Conservation (phyloP, 495 filamentous ascomycete species). For the Penicillium simplicissimum region DNA sequence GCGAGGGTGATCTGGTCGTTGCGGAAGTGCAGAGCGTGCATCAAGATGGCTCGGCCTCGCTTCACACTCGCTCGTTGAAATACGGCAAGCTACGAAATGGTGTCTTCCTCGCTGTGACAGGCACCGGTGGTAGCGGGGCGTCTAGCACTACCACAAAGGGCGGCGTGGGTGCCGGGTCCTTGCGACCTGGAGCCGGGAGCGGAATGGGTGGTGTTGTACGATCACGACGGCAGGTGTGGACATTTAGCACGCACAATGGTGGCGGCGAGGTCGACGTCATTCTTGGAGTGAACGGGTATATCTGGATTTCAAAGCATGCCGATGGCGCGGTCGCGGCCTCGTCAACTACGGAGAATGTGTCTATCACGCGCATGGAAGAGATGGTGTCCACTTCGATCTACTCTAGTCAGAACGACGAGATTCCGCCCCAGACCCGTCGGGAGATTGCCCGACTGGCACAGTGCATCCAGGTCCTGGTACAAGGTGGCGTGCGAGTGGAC, state of each 20-base stretch:
- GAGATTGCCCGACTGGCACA: slow-evolving; percentile 84
- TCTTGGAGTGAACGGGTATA: slow-evolving; percentile 92
- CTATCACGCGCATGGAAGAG: slow-evolving; percentile 84
- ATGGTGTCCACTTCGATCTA: slow-evolving; percentile 73
- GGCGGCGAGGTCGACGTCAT: slow-evolving; percentile 83
- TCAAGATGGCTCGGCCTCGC: slow-evolving; percentile 73
- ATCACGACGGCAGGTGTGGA: slow-evolving; percentile 81
- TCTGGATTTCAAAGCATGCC: slow-evolving; percentile 83
- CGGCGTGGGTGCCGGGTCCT: slow-evolving; percentile 26
- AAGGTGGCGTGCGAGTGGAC: slow-evolving; percentile 80
- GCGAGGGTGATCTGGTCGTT: slow-evolving; percentile 84
- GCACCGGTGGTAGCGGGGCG: slow-evolving; percentile 70
- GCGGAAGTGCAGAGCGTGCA: slow-evolving; percentile 89
- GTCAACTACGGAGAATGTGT: slow-evolving; percentile 49
- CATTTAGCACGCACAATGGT: slow-evolving; percentile 63
- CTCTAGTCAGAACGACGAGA: slow-evolving; percentile 86
- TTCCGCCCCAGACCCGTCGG: slow-evolving; percentile 69
- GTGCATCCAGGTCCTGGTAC: slow-evolving; percentile 77
- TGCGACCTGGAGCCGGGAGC: slow-evolving; percentile 23
- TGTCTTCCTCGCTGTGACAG: slow-evolving; percentile 76
- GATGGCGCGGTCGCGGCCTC: slow-evolving; percentile 54
- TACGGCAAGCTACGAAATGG: slow-evolving; percentile 96
- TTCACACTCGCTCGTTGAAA: slow-evolving; percentile 87
- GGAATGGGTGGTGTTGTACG: slow-evolving; percentile 70
- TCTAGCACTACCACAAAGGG: slow-evolving; percentile 38